Evolutionary conservation across 148 eudicot genomes (phyloP).

Genomic region (Bassia scoparia): DNA sequence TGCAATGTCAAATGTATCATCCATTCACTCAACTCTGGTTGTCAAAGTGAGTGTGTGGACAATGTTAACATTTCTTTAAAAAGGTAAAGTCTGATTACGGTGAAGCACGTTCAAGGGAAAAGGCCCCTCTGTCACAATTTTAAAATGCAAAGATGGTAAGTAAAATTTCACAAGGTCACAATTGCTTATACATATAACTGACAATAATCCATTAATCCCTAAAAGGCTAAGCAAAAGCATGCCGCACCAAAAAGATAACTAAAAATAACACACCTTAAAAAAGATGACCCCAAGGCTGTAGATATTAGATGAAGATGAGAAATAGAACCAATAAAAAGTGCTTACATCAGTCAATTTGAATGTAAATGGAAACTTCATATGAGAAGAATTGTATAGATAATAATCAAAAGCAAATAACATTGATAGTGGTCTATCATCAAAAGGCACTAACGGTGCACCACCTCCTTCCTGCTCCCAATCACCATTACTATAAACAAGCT

Average conservation of each 20-base stretch:
- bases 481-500: slow-evolving; percentile 63
- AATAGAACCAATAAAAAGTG: slow-evolving; percentile 33
- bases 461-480: slow-evolving; percentile 74
- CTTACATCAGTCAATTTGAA: slow-evolving; percentile 70
- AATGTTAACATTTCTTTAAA: background rate
- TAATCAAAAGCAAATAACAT: slow-evolving; percentile 47
- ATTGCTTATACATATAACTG: background rate
- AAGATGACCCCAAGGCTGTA: slow-evolving; percentile 81
- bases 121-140: background rate
- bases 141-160: background rate
- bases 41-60: background rate
- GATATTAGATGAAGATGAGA: slow-evolving; percentile 67
- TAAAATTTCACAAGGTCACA: background rate
- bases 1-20: slow-evolving; percentile 4
- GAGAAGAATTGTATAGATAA: slow-evolving; percentile 15
- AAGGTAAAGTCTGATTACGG: background rate
- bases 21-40: background rate
- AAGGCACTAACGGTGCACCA: slow-evolving; percentile 68
- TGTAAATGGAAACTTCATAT: slow-evolving; percentile 36
- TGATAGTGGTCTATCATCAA: slow-evolving; percentile 44
- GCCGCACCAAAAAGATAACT: background rate
- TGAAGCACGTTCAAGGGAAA: background rate
- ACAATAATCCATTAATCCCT: no score
- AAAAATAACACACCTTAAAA: slow-evolving; percentile 65
- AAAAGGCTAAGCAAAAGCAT: background rate